Evolutionary conservation across 2,329 filamentous ascomycete genomes (phyloP), one percentile per base, ranked within the genome.

Genomic region (Monosporascus ibericus): DNA sequence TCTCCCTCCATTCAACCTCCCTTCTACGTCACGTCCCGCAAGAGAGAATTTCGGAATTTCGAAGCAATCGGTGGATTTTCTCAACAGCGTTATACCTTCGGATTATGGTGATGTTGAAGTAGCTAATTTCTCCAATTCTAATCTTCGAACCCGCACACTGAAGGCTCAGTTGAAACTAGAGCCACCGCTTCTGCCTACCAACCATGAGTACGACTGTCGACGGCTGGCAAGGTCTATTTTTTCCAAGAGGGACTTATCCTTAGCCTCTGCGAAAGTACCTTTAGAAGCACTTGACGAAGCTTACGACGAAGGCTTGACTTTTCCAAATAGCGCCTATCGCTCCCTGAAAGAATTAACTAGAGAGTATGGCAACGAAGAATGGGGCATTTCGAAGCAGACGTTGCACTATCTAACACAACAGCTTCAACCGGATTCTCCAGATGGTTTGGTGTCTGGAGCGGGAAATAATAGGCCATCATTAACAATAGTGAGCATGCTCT

Each of bases 141-240:
- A 34, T 5, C 30, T 34, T 44, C 47, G 54, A 47, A 18, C 30
- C 48, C 49, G 24, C 38, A 44, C 46, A 44, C 44, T 48, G 22
- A 40, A 55, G 5, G 39, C 51, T 17, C 48, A 42, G 15, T 40
- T 64, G 27, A 66, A 64, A 52, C 15, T 68, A n/a, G 63, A 66
- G 22, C 50, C 36, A 1, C 65, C 65, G 1, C 49, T 62, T 17
- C 54, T 68, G 27, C 38, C 17, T 27, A 63, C 52, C 27, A 63
- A 68, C 15, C 58, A 60, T 14, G 65, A 66, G n/a, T 59, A 61
- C 18, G 65, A 66, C 37, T 60, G 50, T 39, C 51, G 53, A 30
- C 53, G 65, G 48, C 53, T 66, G 7, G 49, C 54, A 6, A 52
- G 49, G 42, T 38, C 44, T 25, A 58, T 64, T 17, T 37, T 52